Conservation (phyloP, 1,139 yeast species). For the Lodderomyces oxycetoniae region DNA sequence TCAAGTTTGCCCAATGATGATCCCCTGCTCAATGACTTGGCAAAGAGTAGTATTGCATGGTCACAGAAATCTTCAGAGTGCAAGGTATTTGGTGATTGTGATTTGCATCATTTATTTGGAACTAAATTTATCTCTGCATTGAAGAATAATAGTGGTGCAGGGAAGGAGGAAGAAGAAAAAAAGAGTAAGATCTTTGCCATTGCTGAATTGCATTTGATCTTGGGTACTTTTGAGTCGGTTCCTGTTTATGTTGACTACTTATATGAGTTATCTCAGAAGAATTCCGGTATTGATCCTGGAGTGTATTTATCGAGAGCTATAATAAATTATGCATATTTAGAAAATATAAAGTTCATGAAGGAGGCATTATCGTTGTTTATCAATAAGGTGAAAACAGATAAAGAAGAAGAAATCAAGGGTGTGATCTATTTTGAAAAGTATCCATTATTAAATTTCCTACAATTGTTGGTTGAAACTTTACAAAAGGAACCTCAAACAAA, state of each 20-base stretch:
- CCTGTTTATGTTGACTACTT: constrained; percentile 50
- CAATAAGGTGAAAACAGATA: constrained; percentile 17
- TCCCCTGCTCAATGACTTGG: constrained; percentile 45
- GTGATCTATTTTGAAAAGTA: constrained; percentile 22
- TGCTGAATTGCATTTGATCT: constrained; percentile 55
- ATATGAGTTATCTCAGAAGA: constrained; percentile 35
- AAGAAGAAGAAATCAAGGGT: constrained; percentile 7
- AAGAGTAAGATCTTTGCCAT: constrained; percentile 34
- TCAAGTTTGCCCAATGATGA: constrained; percentile 56
- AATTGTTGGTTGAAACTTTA: constrained; percentile 60
- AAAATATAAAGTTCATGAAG: constrained; percentile 56
- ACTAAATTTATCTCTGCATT: constrained; percentile 40
- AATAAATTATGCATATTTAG: constrained; percentile 62
- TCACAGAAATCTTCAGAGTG: constrained; percentile 40
- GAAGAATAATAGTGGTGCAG: constrained; percentile 14
- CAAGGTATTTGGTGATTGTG: constrained; percentile 65
- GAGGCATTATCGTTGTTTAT: constrained; percentile 42
- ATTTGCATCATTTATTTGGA: constrained; percentile 73
- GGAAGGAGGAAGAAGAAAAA: constrained; percentile 13
- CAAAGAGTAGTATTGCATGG: constrained; percentile 65
- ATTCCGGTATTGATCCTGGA: constrained; percentile 39
- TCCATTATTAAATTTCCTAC: constrained; percentile 61
- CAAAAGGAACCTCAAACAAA: constrained; percentile 52
- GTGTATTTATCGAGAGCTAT: constrained; percentile 58
- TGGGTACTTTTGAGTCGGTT: constrained; percentile 63